Evolutionary conservation across 2,329 filamentous ascomycete species (phyloP).

Genomic region (Atkinsonella texensis): DNA sequence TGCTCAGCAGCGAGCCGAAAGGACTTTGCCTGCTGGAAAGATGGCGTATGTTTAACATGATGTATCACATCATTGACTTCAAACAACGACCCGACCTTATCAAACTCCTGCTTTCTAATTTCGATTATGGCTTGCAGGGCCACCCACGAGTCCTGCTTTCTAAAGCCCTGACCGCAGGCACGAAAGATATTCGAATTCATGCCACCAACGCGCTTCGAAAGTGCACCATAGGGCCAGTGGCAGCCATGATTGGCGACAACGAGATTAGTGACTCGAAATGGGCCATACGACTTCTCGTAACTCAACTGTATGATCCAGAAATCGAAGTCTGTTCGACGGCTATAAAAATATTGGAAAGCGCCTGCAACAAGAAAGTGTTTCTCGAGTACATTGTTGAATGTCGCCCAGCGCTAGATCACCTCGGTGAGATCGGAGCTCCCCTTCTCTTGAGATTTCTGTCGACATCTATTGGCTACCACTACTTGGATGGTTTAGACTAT

Average conservation of each 20-base stretch:
- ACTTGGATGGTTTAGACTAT: conserved; percentile 91
- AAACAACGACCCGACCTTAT: conserved; percentile 86
- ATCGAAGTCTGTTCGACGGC: conserved; percentile 93
- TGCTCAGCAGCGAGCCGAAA: conserved; percentile 68
- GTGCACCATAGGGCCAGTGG: conserved; percentile 52
- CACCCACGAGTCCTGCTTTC: conserved; percentile 88
- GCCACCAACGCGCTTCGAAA: conserved; percentile 78
- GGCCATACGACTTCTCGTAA: conserved; percentile 95
- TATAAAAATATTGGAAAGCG: conserved; percentile 94
- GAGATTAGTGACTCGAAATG: conserved; percentile 66
- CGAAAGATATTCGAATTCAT: conserved; percentile 83
- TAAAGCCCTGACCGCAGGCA: conserved; percentile 83
- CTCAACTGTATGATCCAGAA: conserved; percentile 93
- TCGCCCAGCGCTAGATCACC: conserved; percentile 81
- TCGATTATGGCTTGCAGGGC: conserved; percentile 81
- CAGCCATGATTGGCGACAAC: conserved; percentile 25
- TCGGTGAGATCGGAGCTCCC: conserved; percentile 93
- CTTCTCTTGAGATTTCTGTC: conserved; percentile 85
- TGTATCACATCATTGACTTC: conserved; percentile 93
- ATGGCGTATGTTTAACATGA: conserved; percentile 99
- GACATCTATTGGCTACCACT: conserved; percentile 94
- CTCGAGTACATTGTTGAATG: conserved; percentile 96
- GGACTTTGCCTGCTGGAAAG: conserved; percentile 84
- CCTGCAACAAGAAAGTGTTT: conserved; percentile 83
- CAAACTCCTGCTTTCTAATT: conserved; percentile 74